Conservation (phyloP, 768 basidiomycete species). For the Mrakia hoshinonis region DNA sequence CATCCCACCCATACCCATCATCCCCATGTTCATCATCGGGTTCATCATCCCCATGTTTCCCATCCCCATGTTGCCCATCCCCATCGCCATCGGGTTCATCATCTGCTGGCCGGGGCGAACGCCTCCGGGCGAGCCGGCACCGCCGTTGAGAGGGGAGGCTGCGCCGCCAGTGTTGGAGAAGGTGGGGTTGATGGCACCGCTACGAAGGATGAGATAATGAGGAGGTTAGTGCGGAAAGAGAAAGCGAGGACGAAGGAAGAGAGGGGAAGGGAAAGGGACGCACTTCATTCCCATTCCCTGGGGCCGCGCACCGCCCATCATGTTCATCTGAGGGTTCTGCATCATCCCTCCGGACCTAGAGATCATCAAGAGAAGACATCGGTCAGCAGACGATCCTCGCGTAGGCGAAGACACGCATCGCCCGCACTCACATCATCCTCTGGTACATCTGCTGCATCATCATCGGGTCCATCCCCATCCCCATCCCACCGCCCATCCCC, state of each 20-base stretch:
- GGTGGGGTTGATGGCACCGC: background rate
- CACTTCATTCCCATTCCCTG: conserved; percentile 14
- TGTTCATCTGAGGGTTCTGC: conserved; percentile 11
- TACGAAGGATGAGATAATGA: background rate
- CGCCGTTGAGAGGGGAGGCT: background rate
- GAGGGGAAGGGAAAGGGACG: background rate
- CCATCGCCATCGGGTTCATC: conserved; percentile 38
- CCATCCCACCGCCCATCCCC: conserved; percentile 30
- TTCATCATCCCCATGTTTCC: conserved; percentile 40
- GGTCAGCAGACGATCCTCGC: background rate
- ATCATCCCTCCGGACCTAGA: conserved; percentile 42
- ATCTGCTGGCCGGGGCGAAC: conserved; percentile 16
- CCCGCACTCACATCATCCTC: conserved; percentile 55
- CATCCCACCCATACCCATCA: conserved; percentile 37
- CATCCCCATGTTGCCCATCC: conserved; percentile 35
- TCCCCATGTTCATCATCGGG: background rate
- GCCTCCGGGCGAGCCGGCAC: background rate
- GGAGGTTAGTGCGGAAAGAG: background rate
- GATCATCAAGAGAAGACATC: background rate
- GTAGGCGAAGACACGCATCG: background rate
- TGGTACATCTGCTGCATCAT: conserved; percentile 64
- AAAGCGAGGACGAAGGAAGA: background rate
- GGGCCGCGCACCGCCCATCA: background rate
- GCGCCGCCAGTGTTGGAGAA: background rate
- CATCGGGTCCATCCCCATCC: conserved; percentile 20